Evolutionary conservation across 176 grass and related monocot genomes (phyloP).

Genomic region (Typha latifolia): DNA sequence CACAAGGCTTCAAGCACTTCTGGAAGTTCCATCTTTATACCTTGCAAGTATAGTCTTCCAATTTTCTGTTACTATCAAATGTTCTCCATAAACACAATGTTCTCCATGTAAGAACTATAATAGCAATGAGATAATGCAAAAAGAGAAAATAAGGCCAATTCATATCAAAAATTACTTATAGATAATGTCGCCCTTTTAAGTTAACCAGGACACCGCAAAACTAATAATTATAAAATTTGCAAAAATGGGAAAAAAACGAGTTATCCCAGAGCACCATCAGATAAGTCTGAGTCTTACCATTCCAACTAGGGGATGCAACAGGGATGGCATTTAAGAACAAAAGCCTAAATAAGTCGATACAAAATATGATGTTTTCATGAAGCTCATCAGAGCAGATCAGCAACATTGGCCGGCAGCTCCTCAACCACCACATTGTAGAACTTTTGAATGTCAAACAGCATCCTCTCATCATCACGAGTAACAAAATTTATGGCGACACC

Average conservation of each 20-base stretch:
- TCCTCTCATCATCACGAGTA: constrained; percentile 74
- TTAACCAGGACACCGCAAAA: neutral
- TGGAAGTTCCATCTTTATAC: too few species aligned
- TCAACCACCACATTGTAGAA: constrained; percentile 85
- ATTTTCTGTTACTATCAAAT: too few species aligned
- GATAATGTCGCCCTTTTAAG: neutral
- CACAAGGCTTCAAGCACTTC: too few species aligned
- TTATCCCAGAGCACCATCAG: neutral
- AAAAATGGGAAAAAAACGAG: neutral
- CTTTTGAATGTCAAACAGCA: constrained; percentile 84
- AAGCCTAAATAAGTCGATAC: constrained; percentile 17
- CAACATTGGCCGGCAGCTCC: constrained; percentile 79
- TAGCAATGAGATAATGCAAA: too few species aligned
- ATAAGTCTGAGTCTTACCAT: neutral
- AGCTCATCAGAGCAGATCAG: constrained; percentile 66
- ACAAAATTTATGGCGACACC: constrained; percentile 93
- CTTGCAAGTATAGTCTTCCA: too few species aligned
- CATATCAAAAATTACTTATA: neutral
- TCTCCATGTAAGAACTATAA: too few species aligned
- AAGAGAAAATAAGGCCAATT: neutral
- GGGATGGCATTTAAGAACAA: constrained; percentile 1
- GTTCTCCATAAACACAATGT: too few species aligned
- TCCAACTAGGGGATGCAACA: too few species aligned
- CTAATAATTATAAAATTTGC: neutral
- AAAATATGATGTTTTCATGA: constrained; percentile 1